A percentile compares a stretch with the other conserved stretches of the same genome.
Conservation (phyloP, 2,329 filamentous ascomycete species). For the Hypoxylon sp. region DNA sequence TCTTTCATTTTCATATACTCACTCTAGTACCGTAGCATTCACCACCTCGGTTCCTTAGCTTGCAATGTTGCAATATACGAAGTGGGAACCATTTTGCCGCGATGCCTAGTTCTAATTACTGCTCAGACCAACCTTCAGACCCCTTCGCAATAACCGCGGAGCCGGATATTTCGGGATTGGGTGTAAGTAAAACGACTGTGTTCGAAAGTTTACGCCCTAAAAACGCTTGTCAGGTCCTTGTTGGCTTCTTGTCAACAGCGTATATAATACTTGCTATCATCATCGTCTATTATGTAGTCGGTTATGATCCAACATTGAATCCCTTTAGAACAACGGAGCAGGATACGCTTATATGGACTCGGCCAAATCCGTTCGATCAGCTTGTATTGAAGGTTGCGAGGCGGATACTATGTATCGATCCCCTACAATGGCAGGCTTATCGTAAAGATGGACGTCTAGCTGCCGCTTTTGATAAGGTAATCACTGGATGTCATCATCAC, state of each 20-base stretch:
- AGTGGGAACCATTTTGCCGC: no score
- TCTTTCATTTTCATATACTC: background rate
- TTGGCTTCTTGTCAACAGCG: constrained; percentile 21
- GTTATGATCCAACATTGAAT: constrained; percentile 20
- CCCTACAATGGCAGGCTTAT: constrained; percentile 16
- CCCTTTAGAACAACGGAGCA: constrained; percentile 11
- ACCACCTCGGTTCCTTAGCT: background rate
- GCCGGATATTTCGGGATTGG: constrained; percentile 22
- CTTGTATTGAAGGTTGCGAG: constrained; percentile 16
- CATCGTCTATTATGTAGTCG: constrained; percentile 24
- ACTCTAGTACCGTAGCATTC: background rate
- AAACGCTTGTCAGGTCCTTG: constrained; percentile 9
- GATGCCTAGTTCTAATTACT: constrained; percentile 6
- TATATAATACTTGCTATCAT: constrained; percentile 19
- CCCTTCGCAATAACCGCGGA: constrained; percentile 10
- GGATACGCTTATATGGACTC: background rate
- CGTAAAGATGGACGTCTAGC: constrained; percentile 21
- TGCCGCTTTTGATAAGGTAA: constrained; percentile 24
- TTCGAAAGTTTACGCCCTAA: background rate
- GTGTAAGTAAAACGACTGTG: constrained; percentile 2
- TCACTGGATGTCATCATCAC: background rate
- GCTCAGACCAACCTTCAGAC: constrained; percentile 11
- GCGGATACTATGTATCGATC: constrained; percentile 14
- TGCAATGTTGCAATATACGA: background rate
- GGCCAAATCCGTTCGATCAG: constrained; percentile 22